Evolutionary conservation across 2,329 filamentous ascomycete genomes (phyloP), one percentile per base, ranked within the genome.

Genomic region (Gaeumannomyces sp.): DNA sequence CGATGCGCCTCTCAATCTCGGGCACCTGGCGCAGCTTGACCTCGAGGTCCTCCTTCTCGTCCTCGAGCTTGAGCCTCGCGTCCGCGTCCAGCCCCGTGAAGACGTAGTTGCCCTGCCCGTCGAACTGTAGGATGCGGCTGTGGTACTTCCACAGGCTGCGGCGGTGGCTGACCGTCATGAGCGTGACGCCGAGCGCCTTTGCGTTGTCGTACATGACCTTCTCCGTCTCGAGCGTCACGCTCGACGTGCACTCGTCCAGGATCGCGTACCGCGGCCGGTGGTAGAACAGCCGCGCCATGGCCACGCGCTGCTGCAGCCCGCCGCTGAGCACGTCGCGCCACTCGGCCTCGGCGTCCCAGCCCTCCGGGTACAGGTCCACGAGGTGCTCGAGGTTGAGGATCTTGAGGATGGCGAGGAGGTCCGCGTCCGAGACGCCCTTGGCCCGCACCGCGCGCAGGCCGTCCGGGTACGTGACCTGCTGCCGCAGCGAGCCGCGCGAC

Each of bases 401-500:
- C 29, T 83, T 83, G 38, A 99, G 85, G 66, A 97, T 91, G 16
- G 84, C 81, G 66, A 89, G 80, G 1, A 99, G 85, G 71, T 97
- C 91, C 0, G 83, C 81, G 73, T 99, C 95, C 0, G 90, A 93
- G 45, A 95, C 83, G 61, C 90, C 89, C 72, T 93, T 93, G 67
- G 88, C 85, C 59, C 91, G 91, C 89, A 97, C 97, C 68, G 93
- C 90, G 63, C 91, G 89, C 25, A 96, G 77, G 11, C 88, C 90
- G 76, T 99, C 95, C 0, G 95, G 95, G 76, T 99, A 99, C 66
- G 95, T 97, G 71, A 99, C 93, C 73, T 99, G 95, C 75, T 98
- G 93, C 56, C 95, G 89, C n/a, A 99, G 85, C 1, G 91, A 93
- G 28, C 95, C 95, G 64, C 92, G 88, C 19, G 91, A 95, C 1